Conservation (phyloP, 129 eudicot genomes). For the Chrysanthemum seticuspe region DNA sequence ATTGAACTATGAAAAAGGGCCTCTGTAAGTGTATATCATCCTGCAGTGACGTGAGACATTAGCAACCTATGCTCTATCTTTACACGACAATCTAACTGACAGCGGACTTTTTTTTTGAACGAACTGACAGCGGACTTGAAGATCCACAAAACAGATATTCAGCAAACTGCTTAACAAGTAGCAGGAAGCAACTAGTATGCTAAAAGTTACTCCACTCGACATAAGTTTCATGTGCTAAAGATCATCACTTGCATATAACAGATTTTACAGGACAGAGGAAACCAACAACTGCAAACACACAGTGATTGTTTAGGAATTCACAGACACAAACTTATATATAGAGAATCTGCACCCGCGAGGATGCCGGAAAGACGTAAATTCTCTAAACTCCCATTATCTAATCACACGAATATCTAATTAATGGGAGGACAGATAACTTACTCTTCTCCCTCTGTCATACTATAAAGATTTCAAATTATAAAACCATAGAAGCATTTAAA, state of each 20-base stretch:
- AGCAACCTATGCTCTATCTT: not conserved
- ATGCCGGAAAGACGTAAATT: not conserved
- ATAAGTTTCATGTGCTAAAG: not conserved
- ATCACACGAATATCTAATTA: not conserved
- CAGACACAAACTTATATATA: not conserved
- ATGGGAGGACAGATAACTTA: not conserved
- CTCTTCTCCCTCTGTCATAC: constrained; percentile 3
- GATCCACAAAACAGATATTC: not conserved
- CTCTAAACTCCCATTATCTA: constrained; percentile 9
- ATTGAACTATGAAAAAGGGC: too few relatives aligned
- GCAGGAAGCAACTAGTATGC: not conserved
- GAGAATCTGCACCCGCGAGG: constrained; percentile 4
- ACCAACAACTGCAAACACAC: too few relatives aligned
- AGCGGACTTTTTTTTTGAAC: too few relatives aligned
- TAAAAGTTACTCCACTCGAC: not conserved
- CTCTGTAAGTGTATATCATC: not conserved
- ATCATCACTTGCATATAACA: not conserved
- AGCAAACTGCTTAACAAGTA: not conserved
- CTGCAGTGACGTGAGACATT: not conserved
- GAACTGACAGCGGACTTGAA: too few relatives aligned
- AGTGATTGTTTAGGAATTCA: too few relatives aligned
- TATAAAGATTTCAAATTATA: not conserved
- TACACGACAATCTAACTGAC: not conserved
- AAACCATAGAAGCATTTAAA: constrained; percentile 12
- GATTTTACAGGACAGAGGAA: not conserved